Evolutionary conservation across 768 basidiomycete species (phyloP), one percentile per base, ranked within the genome.

Genomic region (Nidularia pulvinata): DNA sequence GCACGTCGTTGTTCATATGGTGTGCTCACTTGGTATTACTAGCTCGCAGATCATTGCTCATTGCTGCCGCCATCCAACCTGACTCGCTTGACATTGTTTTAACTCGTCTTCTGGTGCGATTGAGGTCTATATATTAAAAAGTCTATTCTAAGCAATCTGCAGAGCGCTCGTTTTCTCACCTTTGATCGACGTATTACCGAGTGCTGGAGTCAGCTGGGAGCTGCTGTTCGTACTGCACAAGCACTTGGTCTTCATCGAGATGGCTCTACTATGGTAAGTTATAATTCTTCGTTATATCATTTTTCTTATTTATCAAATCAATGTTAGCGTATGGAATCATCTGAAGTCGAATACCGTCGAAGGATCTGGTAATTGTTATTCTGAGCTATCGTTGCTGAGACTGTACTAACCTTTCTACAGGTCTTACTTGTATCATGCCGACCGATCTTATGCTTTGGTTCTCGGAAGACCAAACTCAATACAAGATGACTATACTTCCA

Each of bases 141-240:
- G 30, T 32, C 11, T 84, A 60, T 65, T 85, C 48, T 77, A 81
- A 4, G 68, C 69, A 49, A 61, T 47, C 6, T 46, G 1, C 49
- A 83, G 81, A 82, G 80, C 57, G 81, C 82, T 46, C 76, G 82
- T 10, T 82, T 82, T 63, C 64, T 83, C 51, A 83, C 84, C 57
- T 82, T 92, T 62, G 90, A 93, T 64, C 84, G 90, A 47, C 84
- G 91, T 46, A 89, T 96, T 54, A 95, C 94, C 6, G 95, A 97
- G 71, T 95, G 94, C 62, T 98, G 95, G 93, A 93, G 91, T 65
- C 93, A 96, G 62, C 77, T 98, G 14, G 95, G 95, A 35, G 94
- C 95, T 5, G 93, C 93, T 47, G 88, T 98, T 11, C 74, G 94
- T 55, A 97, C 95, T 33, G 95, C 94, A 7, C 94, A 96, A 62